Conservation (phyloP, 768 basidiomycete genomes). For the Kwoniella botswanensis region DNA sequence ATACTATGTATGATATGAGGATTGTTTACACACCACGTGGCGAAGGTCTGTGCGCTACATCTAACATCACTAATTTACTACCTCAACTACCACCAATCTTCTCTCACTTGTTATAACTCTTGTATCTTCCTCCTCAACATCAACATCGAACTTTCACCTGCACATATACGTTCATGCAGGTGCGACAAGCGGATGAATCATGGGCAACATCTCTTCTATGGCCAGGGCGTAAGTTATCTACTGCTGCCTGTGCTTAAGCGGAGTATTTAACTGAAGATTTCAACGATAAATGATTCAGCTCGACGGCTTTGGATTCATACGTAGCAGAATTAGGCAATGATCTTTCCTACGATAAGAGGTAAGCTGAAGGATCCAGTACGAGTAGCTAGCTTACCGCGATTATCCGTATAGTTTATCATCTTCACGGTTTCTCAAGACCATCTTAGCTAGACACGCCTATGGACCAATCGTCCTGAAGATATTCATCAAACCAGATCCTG, state of each 20-base stretch:
- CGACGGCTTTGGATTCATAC: constrained; percentile 79
- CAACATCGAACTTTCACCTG: neutral
- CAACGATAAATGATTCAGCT: constrained; percentile 32
- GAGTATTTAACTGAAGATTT: neutral
- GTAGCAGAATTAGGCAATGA: constrained; percentile 86
- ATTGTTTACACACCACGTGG: constrained; percentile 15
- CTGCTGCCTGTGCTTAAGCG: neutral
- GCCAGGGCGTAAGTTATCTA: constrained; percentile 52
- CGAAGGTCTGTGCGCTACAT: neutral
- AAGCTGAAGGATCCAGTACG: constrained; percentile 27
- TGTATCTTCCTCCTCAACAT: neutral
- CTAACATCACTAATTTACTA: neutral
- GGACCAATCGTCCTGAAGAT: constrained; percentile 90
- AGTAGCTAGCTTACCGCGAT: neutral
- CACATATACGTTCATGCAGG: neutral
- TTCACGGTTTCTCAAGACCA: constrained; percentile 79
- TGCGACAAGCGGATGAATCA: neutral
- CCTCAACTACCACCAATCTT: neutral
- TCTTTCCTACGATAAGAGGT: constrained; percentile 92
- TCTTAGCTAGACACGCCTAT: constrained; percentile 81
- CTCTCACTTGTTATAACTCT: neutral
- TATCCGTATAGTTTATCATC: constrained; percentile 65
- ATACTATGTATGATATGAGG: neutral
- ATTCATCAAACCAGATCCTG: constrained; percentile 91
- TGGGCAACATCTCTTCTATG: constrained; percentile 58